Base-by-base conservation (phyloP, 371 early-diverging fungal species). In the Mortierella polycephala region DNA sequence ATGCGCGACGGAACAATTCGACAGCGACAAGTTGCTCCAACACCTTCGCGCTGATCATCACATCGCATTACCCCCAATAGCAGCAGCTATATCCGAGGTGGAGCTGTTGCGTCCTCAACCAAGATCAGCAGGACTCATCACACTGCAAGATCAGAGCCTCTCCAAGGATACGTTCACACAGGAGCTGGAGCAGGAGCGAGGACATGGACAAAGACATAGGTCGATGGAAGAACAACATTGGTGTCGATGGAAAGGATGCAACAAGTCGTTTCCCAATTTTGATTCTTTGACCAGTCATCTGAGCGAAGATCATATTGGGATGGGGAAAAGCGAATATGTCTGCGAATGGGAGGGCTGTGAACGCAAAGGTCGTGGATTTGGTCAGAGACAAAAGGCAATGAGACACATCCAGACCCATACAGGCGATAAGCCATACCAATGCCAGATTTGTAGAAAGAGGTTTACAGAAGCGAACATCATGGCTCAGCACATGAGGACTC, bases 321-420 rank as follows among this genome's bases (percentile, higher is more conserved):
- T 85, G 1, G 91, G 92, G 40, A 85, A 87, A 66, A 85, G 88
- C 60, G 84, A 85, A 75, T 96, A 95, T 74, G 83, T 86, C n/a
- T 96, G 97, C 72, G 75, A 83, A 54, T 96, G 97, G 97, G 70
- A 84, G 12, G 83, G 81, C 20, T 96, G 97, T 69, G 86, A 88
- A 14, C 81, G 94, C 11, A 71, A 82, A 62, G 93, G 94, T 0
- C 86, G 87, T 46, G 86, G 85, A 2, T 93, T 95, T 70, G 84
- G 82, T 0, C 94, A 94, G 72, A 83, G 93, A 30, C 94, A 94
- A 71, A 95, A 95, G 71, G 88, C 93, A 39, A 91, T 96, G 88
- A 82, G 95, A 41, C 96, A 96, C 70, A 88, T 96, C 23, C 94
- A 94, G 71, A 94, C 93, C 30, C 96, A 93, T 81, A 91, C 91